Evolutionary conservation across 352 stramenopile genomes (phyloP).

Genomic region (Phytophthora agathidicida): DNA sequence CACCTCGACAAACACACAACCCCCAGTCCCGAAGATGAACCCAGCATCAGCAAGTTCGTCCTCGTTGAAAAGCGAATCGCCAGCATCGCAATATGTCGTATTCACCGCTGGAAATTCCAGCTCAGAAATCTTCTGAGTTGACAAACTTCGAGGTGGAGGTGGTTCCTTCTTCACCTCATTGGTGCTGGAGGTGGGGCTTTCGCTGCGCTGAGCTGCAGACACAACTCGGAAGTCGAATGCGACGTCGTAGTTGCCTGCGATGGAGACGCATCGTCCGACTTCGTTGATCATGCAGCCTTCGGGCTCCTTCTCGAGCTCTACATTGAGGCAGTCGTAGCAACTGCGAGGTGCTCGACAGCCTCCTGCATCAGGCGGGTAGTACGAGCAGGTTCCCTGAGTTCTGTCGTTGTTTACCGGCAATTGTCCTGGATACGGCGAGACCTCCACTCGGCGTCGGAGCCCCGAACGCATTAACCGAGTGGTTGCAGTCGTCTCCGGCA

Average conservation of each 20-base stretch:
- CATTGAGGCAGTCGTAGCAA: constrained; percentile 54
- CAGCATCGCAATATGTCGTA: constrained; percentile 48
- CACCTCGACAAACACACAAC: constrained; percentile 39
- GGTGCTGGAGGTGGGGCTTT: constrained; percentile 6
- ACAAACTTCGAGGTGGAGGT: background rate
- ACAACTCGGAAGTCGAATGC: constrained; percentile 33
- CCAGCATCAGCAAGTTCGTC: constrained; percentile 4
- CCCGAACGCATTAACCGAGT: background rate
- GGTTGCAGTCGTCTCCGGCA: constrained; percentile 16
- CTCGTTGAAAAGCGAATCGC: constrained; percentile 20
- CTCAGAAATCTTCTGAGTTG: background rate
- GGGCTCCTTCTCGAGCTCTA: constrained; percentile 21
- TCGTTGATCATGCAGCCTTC: constrained; percentile 40
- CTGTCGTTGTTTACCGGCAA: background rate
- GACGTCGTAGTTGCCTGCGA: constrained; percentile 30
- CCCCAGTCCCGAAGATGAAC: constrained; percentile 30
- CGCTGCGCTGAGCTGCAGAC: background rate
- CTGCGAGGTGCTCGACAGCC: constrained; percentile 37
- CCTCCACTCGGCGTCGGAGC: constrained; percentile 11
- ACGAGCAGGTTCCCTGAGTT: constrained; percentile 32
- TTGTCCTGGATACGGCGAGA: background rate
- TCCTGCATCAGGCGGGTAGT: constrained; percentile 29
- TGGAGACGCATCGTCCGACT: constrained; percentile 29
- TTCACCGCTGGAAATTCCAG: constrained; percentile 38
- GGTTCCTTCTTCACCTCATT: background rate